Percentiles rank a stretch among this genome's conserved stretches.
Evolutionary conservation across 176 grass and related monocot genomes (phyloP).

Genomic region (Puya raimondii): DNA sequence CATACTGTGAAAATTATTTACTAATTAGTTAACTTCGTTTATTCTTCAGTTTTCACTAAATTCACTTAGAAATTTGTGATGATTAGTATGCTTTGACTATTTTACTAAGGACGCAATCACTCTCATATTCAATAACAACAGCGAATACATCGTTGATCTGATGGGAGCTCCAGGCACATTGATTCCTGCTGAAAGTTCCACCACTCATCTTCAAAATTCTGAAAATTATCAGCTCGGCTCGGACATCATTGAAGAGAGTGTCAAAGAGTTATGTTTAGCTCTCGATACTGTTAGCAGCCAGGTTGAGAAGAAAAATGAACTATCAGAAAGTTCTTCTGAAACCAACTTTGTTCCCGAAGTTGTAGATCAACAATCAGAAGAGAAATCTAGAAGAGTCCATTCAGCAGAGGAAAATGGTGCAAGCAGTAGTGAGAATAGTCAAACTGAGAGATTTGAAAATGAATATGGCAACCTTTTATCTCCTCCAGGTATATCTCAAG

Average conservation of each 20-base stretch:
- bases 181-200: slow-evolving; percentile 85
- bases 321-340: slow-evolving; percentile 36
- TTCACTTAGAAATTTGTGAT: background rate
- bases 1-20: too few species aligned
- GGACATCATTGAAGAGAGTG: slow-evolving; percentile 62
- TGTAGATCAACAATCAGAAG: slow-evolving; percentile 33
- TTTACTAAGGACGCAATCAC: background rate
- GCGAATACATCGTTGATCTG: slow-evolving; percentile 90
- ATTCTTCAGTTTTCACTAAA: too few species aligned
- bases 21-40: too few species aligned
- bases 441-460: slow-evolving; percentile 11
- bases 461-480: slow-evolving; percentile 10
- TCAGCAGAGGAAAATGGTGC: slow-evolving; percentile 16
- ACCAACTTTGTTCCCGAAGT: slow-evolving; percentile 21
- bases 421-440: background rate
- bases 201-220: slow-evolving; percentile 60
- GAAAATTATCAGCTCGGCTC: slow-evolving; percentile 49
- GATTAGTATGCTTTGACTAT: background rate
- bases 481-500: background rate
- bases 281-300: slow-evolving; percentile 41
- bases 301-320: slow-evolving; percentile 35
- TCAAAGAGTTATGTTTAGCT: slow-evolving; percentile 59
- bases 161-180: slow-evolving; percentile 96
- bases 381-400: slow-evolving; percentile 20
- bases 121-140: slow-evolving; percentile 33